A percentile compares a stretch with the other conserved stretches of the same genome.
These are phyloP conservation scores for Phytophthora aleatoria DNA, from an alignment of 352 stramenopile species.

Conservation along the genomic window DNA sequence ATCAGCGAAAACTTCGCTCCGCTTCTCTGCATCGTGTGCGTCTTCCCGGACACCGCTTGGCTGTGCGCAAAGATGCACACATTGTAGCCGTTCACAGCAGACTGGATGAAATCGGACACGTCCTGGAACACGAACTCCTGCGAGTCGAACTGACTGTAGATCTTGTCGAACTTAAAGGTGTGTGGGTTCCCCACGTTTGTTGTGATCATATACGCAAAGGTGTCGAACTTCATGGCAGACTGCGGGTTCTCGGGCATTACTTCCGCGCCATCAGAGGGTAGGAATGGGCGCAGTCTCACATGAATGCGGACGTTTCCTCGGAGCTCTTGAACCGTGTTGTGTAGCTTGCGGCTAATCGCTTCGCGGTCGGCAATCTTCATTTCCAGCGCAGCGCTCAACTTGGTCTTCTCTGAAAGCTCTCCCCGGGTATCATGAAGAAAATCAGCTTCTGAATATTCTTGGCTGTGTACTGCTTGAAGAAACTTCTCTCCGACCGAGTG, in stretches of 20 bases:
- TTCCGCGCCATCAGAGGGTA: slow-evolving; percentile 84
- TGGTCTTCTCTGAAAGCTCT: slow-evolving; percentile 61
- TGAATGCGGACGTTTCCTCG: slow-evolving; percentile 99
- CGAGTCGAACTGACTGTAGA: slow-evolving; percentile 94
- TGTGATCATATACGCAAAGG: slow-evolving; percentile 72
- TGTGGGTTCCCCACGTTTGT: slow-evolving; percentile 75
- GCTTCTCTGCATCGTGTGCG: slow-evolving; percentile 98
- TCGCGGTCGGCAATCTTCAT: slow-evolving; percentile 65
- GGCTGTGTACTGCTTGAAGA: slow-evolving; percentile 70
- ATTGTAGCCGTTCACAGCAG: slow-evolving; percentile 98
- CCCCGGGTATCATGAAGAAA: slow-evolving; percentile 64
- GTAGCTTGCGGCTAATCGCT: slow-evolving; percentile 92
- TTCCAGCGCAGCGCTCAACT: slow-evolving; percentile 74
- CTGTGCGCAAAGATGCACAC: slow-evolving; percentile 99
- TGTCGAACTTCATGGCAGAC: slow-evolving; percentile 65
- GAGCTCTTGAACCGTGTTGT: slow-evolving; percentile 99
- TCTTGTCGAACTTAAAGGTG: slow-evolving; percentile 98
- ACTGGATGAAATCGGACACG: slow-evolving; percentile 89
- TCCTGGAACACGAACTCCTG: slow-evolving; percentile 97
- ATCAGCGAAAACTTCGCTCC: slow-evolving; percentile 96
- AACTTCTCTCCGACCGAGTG: slow-evolving; percentile 69
- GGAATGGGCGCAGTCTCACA: slow-evolving; percentile 92
- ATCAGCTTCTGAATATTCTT: slow-evolving; percentile 79
- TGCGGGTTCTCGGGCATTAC: slow-evolving; percentile 45
- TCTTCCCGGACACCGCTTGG: slow-evolving; percentile 97